These are phyloP conservation scores for Castanospermum australe DNA, from an alignment of 306 rosid species.

Conservation along the genomic window DNA sequence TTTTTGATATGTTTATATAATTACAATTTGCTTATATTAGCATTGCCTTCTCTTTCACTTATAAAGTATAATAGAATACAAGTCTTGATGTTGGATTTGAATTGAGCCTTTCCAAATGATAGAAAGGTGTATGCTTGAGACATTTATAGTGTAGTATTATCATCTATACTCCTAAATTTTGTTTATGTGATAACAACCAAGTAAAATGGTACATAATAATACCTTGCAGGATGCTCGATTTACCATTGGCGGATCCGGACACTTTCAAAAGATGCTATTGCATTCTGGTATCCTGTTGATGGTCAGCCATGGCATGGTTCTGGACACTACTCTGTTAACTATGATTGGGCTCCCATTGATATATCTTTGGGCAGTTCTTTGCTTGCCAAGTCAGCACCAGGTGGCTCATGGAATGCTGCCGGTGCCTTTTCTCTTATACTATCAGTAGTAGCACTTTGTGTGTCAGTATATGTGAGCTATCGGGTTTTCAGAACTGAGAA, in stretches of 20 bases:
- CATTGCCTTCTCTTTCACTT: too few relatives aligned
- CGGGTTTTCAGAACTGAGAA: slow-evolving; percentile 47
- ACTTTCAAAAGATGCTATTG: slow-evolving; percentile 85
- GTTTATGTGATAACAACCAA: slow-evolving; percentile 7
- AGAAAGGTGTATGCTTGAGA: too few relatives aligned
- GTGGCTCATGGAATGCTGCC: slow-evolving; percentile 61
- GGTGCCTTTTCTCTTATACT: slow-evolving; percentile 74
- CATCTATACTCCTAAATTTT: slow-evolving; percentile 2
- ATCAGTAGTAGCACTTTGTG: slow-evolving; percentile 87
- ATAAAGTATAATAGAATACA: too few relatives aligned
- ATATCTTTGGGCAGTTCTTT: slow-evolving; percentile 50
- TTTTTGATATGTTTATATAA: too few relatives aligned
- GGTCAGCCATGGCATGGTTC: slow-evolving; percentile 88
- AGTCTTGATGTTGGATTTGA: too few relatives aligned
- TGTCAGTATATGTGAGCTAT: slow-evolving; percentile 71
- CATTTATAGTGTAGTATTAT: background rate
- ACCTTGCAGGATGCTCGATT: slow-evolving; percentile 90
- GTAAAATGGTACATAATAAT: slow-evolving; percentile 28
- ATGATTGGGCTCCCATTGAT: slow-evolving; percentile 89
- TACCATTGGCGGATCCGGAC: slow-evolving; percentile 71
- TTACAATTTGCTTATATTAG: too few relatives aligned
- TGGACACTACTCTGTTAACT: slow-evolving; percentile 80
- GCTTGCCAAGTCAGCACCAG: slow-evolving; percentile 25
- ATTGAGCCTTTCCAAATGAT: too few relatives aligned
- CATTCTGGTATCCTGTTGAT: slow-evolving; percentile 91